Percentiles rank a stretch among this genome's conserved stretches.
phyloP scores from a whole-genome alignment of 345 rosid species.

The Acer yangbiense region DNA sequence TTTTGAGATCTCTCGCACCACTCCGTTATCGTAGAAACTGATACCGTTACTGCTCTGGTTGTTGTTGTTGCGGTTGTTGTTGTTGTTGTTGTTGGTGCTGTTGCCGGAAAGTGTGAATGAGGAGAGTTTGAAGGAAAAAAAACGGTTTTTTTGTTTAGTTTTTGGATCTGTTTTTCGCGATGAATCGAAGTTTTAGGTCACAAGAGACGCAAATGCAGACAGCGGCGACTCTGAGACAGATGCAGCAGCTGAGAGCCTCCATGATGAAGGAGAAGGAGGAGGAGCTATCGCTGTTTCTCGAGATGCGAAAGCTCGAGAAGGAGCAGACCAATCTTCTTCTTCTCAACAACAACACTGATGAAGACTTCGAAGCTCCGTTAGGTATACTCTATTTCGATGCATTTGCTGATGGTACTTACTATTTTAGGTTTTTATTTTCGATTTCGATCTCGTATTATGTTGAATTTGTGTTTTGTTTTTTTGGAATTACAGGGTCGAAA shows the following conservation, averaged over 20 bases:
- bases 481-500: constrained; percentile 58
- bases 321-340: constrained; percentile 66
- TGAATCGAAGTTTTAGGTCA: constrained; percentile 96
- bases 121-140: constrained; percentile 22
- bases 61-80: not conserved
- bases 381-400: constrained; percentile 39
- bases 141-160: not conserved
- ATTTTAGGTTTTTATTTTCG: not conserved
- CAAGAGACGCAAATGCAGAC: constrained; percentile 77
- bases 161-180: constrained; percentile 8
- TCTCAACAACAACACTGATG: constrained; percentile 36
- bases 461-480: constrained; percentile 6
- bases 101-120: constrained; percentile 33
- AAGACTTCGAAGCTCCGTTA: constrained; percentile 72
- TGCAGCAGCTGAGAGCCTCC: constrained; percentile 77
- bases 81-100: no score
- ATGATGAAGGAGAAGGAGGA: constrained; percentile 92
- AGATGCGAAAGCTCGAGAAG: constrained; percentile 89
- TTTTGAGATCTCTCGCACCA: not conserved
- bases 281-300: constrained; percentile 87
- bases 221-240: constrained; percentile 62
- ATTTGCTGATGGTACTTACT: not conserved
- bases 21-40: no score
- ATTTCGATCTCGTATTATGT: constrained; percentile 2
- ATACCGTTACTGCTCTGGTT: not conserved